Percentiles rank a stretch among this genome's conserved stretches.
Evolutionary conservation across 805 yeast genomes (phyloP).

Genomic region (Brettanomyces sp.): DNA sequence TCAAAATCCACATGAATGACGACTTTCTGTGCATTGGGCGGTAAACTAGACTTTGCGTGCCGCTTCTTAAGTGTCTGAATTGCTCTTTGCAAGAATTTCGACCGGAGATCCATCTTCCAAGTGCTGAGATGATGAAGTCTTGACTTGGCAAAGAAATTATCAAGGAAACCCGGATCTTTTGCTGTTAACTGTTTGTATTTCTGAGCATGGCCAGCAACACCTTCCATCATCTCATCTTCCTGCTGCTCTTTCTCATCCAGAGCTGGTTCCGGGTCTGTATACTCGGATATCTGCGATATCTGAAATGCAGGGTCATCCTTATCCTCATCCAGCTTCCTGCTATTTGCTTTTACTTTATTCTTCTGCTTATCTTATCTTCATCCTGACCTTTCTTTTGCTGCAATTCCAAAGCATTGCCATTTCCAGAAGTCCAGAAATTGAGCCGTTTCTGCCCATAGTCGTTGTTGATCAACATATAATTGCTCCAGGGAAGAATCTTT

Average conservation of each 20-base stretch:
- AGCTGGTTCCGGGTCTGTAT: constrained; percentile 6
- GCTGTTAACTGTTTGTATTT: constrained; percentile 38
- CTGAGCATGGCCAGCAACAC: neutral
- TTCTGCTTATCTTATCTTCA: neutral
- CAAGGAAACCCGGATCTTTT: constrained; percentile 66
- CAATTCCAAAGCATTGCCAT: constrained; percentile 1
- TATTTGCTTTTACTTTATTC: neutral
- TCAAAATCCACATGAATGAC: constrained; percentile 87
- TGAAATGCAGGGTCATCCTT: neutral
- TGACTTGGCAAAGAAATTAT: constrained; percentile 67
- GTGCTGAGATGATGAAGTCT: constrained; percentile 81
- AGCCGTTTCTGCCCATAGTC: constrained; percentile 47
- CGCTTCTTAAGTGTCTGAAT: constrained; percentile 16
- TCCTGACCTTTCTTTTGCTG: neutral
- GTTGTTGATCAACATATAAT: constrained; percentile 42
- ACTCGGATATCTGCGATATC: constrained; percentile 6
- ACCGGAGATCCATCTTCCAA: constrained; percentile 72
- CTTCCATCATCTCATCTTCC: constrained; percentile 3
- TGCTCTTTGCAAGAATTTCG: constrained; percentile 46
- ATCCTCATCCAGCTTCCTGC: constrained; percentile 1
- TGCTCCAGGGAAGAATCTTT: constrained; percentile 57
- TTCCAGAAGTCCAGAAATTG: constrained; percentile 10
- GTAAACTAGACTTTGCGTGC: neutral
- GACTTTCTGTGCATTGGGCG: constrained; percentile 12
- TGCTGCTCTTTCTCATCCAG: constrained; percentile 3